Evolutionary conservation across 1,284 basidiomycete species (phyloP), one percentile per base, ranked within the genome.

Genomic region (Acaromyces ingoldii): DNA sequence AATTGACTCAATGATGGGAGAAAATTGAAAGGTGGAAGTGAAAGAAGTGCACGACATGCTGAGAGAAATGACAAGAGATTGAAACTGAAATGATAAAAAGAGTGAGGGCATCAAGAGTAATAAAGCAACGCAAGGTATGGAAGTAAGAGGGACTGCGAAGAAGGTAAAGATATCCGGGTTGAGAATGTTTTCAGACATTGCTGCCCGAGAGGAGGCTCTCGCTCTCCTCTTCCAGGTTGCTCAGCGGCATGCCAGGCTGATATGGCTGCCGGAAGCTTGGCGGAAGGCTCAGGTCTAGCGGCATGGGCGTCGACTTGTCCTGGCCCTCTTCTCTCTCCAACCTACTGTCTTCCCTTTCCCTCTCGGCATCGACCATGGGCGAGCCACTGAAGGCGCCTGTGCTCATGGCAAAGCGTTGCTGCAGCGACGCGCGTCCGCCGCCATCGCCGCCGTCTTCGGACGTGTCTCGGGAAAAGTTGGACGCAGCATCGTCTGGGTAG

Each of bases 191-290:
- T 48, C 30, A 17, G 19, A 25, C 7, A 36, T 51, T 64, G 28
- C 50, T 53, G 11, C 58, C 57, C 24, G 53, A 57, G 19, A 70
- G 48, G 2, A 65, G 56, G 24, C 58, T 63, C 53, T 70, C 67
- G 37, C 52, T 56, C 53, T 70, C 68, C 43, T 70, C 68, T 17
- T 58, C 31, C 17, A 70, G 55, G 34, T 70, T 70, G 40, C 65
- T 66, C 17, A 70, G 46, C 24, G 68, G 68, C 60, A 67, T 62
- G 2, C 68, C 68, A 2, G 68, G 68, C 49, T 66, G 63, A 47
- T 70, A 70, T 11, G 63, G 67, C 39, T 58, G 51, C 1, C 59
- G 52, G 30, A 62, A 65, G 7, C 52, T 28, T 0, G 49, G 47
- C 3, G 19, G 6, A 11, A 19, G 25, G 19, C 17, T 19, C n/a